phyloP scores from a whole-genome alignment of 1,139 yeast genomes.

The Schizosaccharomyces versatilis region DNA sequence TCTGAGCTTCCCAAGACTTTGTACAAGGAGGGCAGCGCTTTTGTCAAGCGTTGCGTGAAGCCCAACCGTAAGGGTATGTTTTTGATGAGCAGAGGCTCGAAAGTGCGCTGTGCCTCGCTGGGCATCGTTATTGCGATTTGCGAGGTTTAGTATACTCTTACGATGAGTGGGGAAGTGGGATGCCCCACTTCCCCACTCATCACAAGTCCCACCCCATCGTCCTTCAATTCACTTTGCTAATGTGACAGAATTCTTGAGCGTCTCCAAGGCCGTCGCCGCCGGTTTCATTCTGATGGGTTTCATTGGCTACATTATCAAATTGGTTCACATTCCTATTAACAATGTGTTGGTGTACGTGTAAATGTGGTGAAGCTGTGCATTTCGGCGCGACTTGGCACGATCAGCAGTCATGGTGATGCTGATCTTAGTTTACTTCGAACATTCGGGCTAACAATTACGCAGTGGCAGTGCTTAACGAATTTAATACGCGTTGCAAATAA shows the following conservation, averaged over 20 bases:
- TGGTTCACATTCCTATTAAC: conserved; percentile 12
- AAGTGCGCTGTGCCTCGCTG: no score
- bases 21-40: neutral
- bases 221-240: neutral
- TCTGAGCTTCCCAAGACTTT: neutral
- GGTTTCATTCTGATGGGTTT: conserved; percentile 12
- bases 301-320: conserved; percentile 11
- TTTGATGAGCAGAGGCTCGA: no score
- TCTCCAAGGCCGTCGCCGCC: conserved; percentile 11
- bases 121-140: no score
- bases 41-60: conserved; percentile 11
- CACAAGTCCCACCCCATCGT: neutral
- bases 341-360: conserved; percentile 7
- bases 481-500: no score
- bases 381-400: no score
- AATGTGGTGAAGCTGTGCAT: neutral
- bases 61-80: conserved; percentile 7
- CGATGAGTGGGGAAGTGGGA: no score
- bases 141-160: no score
- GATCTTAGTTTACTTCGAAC: no score
- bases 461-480: no score
- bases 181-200: neutral
- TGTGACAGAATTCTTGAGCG: conserved; percentile 8
- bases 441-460: no score
- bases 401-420: no score